Conservation (phyloP, 2,329 filamentous ascomycete species). For the Akanthomyces lecanii region DNA sequence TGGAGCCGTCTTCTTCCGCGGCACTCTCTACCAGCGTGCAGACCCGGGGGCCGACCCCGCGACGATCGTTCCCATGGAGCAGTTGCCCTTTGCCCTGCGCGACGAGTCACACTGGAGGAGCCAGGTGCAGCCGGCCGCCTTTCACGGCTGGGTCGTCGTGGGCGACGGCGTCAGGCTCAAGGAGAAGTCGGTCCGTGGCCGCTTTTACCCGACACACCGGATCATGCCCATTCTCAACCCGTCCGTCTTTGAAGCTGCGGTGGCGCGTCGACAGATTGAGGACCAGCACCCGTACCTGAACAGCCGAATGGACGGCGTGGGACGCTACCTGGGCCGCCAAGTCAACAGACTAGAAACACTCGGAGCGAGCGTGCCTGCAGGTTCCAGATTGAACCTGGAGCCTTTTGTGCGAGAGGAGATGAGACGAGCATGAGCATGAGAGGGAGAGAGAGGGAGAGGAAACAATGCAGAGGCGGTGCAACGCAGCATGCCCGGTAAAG, state of each 20-base stretch:
- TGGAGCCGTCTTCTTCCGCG: constrained; percentile 37
- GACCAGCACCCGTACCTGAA: constrained; percentile 49
- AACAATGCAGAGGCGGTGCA: not conserved
- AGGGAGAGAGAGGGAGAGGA: too few relatives aligned
- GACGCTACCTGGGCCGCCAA: constrained; percentile 39
- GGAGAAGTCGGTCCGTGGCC: constrained; percentile 46
- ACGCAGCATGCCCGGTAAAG: not conserved
- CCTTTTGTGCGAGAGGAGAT: constrained; percentile 34
- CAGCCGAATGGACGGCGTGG: constrained; percentile 44
- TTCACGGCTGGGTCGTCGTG: constrained; percentile 38
- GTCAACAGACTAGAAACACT: constrained; percentile 40
- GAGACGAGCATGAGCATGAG: constrained; percentile 8
- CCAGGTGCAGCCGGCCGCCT: constrained; percentile 29
- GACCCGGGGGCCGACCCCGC: constrained; percentile 25
- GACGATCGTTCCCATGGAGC: constrained; percentile 32
- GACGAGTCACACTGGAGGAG: constrained; percentile 39
- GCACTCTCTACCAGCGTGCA: constrained; percentile 36
- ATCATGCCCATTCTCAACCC: constrained; percentile 48
- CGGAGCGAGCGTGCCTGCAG: constrained; percentile 38
- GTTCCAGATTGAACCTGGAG: constrained; percentile 33
- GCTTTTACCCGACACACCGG: constrained; percentile 55
- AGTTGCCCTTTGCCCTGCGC: constrained; percentile 38
- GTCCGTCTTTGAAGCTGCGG: constrained; percentile 33
- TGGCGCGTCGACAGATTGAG: constrained; percentile 37
- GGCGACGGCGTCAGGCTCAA: constrained; percentile 44